phyloP scores from a whole-genome alignment of 2,329 filamentous ascomycete species.

The Taxawa tesnikishii region DNA sequence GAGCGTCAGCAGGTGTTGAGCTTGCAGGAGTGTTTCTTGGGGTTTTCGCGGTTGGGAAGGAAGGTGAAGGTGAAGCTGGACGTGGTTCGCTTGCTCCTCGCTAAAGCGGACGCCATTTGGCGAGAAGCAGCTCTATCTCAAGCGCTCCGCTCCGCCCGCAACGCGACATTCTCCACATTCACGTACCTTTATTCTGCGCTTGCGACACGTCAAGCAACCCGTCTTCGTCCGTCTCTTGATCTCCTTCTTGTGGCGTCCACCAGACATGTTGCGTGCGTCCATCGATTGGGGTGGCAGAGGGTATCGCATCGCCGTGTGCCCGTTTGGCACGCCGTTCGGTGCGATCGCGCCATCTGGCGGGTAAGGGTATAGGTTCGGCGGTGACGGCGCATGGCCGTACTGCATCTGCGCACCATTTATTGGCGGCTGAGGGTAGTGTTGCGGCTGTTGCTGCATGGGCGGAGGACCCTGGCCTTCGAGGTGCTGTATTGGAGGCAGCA shows the following conservation, averaged over 20 bases:
- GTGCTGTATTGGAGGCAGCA: conserved; percentile 15
- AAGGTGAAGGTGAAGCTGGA: too few relatives aligned
- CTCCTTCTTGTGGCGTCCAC: conserved; percentile 57
- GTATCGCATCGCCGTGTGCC: conserved; percentile 35
- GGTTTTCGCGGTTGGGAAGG: too few relatives aligned
- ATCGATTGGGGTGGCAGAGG: conserved; percentile 37
- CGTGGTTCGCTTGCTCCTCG: background rate
- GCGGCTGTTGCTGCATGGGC: conserved; percentile 7
- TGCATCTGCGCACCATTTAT: conserved; percentile 12
- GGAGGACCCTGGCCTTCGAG: conserved; percentile 8
- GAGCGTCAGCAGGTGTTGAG: conserved; percentile 1
- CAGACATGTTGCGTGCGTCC: conserved; percentile 42
- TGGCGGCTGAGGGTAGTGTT: conserved; percentile 10
- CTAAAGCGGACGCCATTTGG: background rate
- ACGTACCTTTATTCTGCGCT: conserved; percentile 65
- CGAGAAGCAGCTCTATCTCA: background rate
- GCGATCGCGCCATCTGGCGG: conserved; percentile 12
- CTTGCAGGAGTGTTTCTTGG: background rate
- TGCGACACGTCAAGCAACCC: conserved; percentile 47
- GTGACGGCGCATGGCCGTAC: conserved; percentile 13
- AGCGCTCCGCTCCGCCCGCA: background rate
- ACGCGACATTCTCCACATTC: background rate
- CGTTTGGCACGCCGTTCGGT: conserved; percentile 11
- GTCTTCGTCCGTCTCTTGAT: conserved; percentile 67
- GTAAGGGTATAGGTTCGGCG: conserved; percentile 11